phyloP scores from a whole-genome alignment of 495 filamentous ascomycete species.

The Talaromyces adpressus region DNA sequence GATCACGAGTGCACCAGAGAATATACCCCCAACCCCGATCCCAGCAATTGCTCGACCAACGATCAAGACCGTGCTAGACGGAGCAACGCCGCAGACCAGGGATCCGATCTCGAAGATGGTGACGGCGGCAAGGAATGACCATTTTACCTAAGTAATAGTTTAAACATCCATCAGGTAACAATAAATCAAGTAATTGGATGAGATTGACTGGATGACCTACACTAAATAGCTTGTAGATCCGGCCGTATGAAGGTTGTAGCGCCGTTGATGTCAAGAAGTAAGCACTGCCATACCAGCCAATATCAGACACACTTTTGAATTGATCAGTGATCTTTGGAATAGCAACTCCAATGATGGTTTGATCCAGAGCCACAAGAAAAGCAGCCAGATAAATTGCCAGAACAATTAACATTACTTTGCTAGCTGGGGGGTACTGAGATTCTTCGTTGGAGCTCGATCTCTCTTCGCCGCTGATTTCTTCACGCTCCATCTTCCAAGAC shows the following conservation, averaged over 20 bases:
- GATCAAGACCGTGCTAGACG: slow-evolving; percentile 58
- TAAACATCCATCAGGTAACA: too few relatives aligned
- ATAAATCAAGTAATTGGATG: too few relatives aligned
- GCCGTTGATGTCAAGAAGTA: slow-evolving; percentile 29
- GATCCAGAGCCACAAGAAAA: slow-evolving; percentile 46
- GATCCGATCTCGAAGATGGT: slow-evolving; percentile 66
- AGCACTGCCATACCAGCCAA: slow-evolving; percentile 40
- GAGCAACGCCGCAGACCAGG: slow-evolving; percentile 61
- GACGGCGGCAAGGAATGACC: slow-evolving; percentile 53
- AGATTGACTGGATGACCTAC: slow-evolving; percentile 7
- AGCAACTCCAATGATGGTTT: slow-evolving; percentile 37
- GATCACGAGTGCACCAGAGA: slow-evolving; percentile 67
- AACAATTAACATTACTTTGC: slow-evolving; percentile 24
- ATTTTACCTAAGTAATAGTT: slow-evolving; percentile 30
- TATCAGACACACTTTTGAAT: slow-evolving; percentile 34
- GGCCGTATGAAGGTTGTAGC: slow-evolving; percentile 24
- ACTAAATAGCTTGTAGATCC: slow-evolving; percentile 25
- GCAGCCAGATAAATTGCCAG: slow-evolving; percentile 39
- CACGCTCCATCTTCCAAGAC: not conserved
- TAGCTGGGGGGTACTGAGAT: slow-evolving; percentile 14
- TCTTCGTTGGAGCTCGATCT: not conserved
- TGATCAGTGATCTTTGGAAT: slow-evolving; percentile 39
- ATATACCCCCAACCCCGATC: slow-evolving; percentile 65
- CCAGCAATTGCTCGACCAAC: slow-evolving; percentile 72
- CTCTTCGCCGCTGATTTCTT: not conserved